Evolutionary conservation across 192 early-diverging fungal genomes (phyloP), one percentile per base, ranked within the genome.

Genomic region (Entophlyctis helioformis): DNA sequence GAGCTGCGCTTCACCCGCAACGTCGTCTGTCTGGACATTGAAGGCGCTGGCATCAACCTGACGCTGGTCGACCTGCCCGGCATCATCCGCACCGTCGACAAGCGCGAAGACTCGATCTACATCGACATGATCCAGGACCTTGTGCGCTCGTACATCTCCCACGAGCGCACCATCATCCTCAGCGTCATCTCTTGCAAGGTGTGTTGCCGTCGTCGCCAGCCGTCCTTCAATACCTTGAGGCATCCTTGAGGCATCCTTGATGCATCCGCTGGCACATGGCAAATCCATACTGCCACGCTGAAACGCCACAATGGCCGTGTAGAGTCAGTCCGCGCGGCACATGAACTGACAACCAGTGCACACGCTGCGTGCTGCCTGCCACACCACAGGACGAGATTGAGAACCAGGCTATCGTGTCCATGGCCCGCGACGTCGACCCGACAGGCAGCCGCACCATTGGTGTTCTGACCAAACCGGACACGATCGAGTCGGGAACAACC

Each of bases 391-490:
- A 75, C 34, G 73, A 76, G 46, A 76, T 76, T 25, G 73, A 76
- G 21, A 75, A 76, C 37, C 73, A 76, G 56, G 73, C 63, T 13
- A 63, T 76, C 21, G 51, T 75, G 7, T 53, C 54, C 39, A 52
- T 66, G 44, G 63, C 72, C 20, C 64, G 60, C 28, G 59, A 78
- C 31, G 67, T 74, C 3, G 75, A 78, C 54, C 59, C 62, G 1
- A 21, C 42, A n/a, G 75, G 75, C 20, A 38, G 37, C 34, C 47
- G 75, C 19, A 78, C 75, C 10, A 57, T 78, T 13, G 74, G 71
- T n/a, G 75, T 78, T 23, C 46, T 78, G 21, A 78, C 75, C 16
- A 78, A 78, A 48, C 73, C 75, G 20, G 75, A 78, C 44, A 73
- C 68, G 10, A 75, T 78, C 21, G 75, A 78, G 45, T 27, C 49